These are phyloP conservation scores for Dimargaris xerosporica DNA, from an alignment of 192 early-diverging fungal species.

Conservation along the genomic window DNA sequence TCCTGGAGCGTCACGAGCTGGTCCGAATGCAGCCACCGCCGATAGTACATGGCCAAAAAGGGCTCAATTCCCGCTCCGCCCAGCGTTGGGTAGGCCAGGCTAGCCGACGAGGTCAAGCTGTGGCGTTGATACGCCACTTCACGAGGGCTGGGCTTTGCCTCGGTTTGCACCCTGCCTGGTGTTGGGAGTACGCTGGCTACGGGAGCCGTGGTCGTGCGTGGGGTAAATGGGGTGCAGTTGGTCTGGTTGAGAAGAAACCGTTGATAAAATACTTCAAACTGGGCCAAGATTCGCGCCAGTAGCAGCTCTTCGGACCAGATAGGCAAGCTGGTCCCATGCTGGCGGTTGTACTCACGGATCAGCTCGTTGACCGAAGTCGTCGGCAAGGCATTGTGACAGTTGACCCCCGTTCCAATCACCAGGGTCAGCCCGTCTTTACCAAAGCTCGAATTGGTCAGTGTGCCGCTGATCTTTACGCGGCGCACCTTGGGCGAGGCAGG, in stretches of 20 bases:
- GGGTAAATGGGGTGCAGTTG: too few relatives aligned
- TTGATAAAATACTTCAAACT: conserved; percentile 61
- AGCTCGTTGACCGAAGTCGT: conserved; percentile 78
- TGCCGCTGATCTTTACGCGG: conserved; percentile 73
- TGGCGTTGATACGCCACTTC: too few relatives aligned
- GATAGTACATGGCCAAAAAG: conserved; percentile 65
- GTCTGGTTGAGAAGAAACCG: conserved; percentile 40
- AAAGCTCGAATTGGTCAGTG: conserved; percentile 75
- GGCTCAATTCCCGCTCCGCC: conserved; percentile 41
- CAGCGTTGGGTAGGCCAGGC: background rate
- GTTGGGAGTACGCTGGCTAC: too few relatives aligned
- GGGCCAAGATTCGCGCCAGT: conserved; percentile 45
- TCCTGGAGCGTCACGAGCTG: conserved; percentile 49
- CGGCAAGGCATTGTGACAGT: conserved; percentile 68
- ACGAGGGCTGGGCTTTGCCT: too few relatives aligned
- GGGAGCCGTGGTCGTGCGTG: too few relatives aligned
- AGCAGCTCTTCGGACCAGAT: conserved; percentile 39
- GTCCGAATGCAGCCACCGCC: conserved; percentile 72
- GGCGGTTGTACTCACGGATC: conserved; percentile 39
- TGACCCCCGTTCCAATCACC: conserved; percentile 77
- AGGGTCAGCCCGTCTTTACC: conserved; percentile 53
- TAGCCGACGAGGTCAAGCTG: background rate
- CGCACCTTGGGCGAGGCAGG: conserved; percentile 17
- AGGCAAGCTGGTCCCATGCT: conserved; percentile 24
- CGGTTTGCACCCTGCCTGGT: too few relatives aligned